These are phyloP conservation scores for Fusarium guadeloupense DNA, from an alignment of 2,329 filamentous ascomycete genomes.

Conservation along the genomic window DNA sequence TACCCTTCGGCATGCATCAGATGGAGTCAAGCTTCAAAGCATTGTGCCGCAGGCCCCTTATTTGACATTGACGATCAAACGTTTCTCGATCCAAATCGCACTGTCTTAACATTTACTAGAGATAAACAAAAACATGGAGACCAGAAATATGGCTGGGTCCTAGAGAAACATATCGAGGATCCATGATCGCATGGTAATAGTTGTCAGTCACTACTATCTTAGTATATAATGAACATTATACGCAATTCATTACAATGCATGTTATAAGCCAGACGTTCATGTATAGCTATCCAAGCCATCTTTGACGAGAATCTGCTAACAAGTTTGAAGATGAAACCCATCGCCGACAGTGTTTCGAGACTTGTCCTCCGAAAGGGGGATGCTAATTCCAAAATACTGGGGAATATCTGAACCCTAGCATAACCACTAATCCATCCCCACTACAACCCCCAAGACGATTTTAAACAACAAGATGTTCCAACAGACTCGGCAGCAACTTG, in stretches of 20 bases:
- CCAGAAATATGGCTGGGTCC: background rate
- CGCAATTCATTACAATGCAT: background rate
- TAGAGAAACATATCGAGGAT: background rate
- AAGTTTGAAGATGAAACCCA: conserved; percentile 18
- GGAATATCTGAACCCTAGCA: conserved; percentile 22
- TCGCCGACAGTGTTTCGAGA: conserved; percentile 10
- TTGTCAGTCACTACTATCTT: background rate
- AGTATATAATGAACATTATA: background rate
- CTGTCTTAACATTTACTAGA: conserved; percentile 18
- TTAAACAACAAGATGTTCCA: conserved; percentile 4
- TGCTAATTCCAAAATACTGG: conserved; percentile 36
- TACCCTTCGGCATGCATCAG: background rate
- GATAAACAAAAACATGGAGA: background rate
- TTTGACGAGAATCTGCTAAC: no score
- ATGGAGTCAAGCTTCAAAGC: conserved; percentile 6
- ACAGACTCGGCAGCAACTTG: conserved; percentile 3
- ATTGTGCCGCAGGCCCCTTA: conserved; percentile 29
- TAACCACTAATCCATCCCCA: conserved; percentile 20
- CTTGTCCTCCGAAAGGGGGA: conserved; percentile 21
- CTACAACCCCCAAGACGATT: conserved; percentile 21
- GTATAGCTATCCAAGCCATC: background rate
- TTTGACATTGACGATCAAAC: conserved; percentile 36
- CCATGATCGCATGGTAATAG: no score
- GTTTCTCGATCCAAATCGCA: conserved; percentile 26
- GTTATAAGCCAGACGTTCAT: no score